A percentile compares a stretch with the other conserved stretches of the same genome.
phyloP scores from a whole-genome alignment of 2,329 filamentous ascomycete genomes.

The Rutstroemia sp. region DNA sequence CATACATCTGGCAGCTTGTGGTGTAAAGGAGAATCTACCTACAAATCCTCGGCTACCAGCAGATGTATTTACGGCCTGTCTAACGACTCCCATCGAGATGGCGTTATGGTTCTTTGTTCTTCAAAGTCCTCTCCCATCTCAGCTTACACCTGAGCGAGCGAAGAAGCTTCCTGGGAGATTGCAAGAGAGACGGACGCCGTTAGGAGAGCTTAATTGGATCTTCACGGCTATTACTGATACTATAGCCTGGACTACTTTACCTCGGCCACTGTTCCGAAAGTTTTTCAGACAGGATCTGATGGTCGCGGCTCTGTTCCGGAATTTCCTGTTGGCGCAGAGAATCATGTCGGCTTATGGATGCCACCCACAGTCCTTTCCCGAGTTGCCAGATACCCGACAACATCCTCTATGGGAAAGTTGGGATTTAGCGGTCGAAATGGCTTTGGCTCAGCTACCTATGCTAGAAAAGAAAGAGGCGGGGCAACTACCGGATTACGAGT shows the following conservation, averaged over 20 bases:
- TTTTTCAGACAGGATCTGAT: conserved; percentile 96
- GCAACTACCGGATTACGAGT: conserved; percentile 65
- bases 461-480: conserved; percentile 70
- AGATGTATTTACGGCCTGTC: conserved; percentile 89
- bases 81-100: conserved; percentile 97
- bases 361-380: conserved; percentile 84
- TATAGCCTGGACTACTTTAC: conserved; percentile 94
- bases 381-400: conserved; percentile 88
- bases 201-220: conserved; percentile 98
- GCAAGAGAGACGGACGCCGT: conserved; percentile 84
- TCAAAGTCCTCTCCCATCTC: conserved; percentile 62
- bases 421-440: conserved; percentile 95
- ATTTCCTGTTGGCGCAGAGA: conserved; percentile 88
- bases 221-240: conserved; percentile 98
- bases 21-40: conserved; percentile 82
- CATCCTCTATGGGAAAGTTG: conserved; percentile 96
- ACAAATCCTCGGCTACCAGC: conserved; percentile 91
- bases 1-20: conserved; percentile 89
- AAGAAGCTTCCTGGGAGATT: conserved; percentile 85
- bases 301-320: conserved; percentile 96
- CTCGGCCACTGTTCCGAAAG: conserved; percentile 86
- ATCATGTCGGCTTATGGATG: conserved; percentile 97
- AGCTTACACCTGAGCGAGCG: conserved; percentile 71
- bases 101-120: conserved; percentile 93
- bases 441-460: conserved; percentile 79